Evolutionary conservation across 2,329 filamentous ascomycete genomes (phyloP), one percentile per base, ranked within the genome.

Genomic region (Pestalotiopsis sp.): DNA sequence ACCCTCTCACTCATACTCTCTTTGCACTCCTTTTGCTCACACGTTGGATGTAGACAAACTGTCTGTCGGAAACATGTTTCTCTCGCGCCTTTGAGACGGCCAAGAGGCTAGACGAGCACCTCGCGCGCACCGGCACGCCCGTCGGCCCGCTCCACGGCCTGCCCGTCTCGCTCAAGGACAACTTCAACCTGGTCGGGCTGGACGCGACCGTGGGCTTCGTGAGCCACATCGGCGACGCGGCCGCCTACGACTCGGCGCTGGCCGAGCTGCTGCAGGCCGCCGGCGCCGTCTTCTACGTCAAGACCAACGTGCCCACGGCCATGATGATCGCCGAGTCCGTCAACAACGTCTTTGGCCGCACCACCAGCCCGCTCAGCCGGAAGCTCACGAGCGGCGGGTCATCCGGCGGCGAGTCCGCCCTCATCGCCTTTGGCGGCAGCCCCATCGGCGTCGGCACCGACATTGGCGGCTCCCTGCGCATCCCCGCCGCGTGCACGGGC

Each of bases 241-340:
- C 84, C 0, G 67, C 74, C 3, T 69, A 76, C 7, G 84, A 87
- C 36, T 75, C 84, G 4, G 75, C 79, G 3, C 77, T 86, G 0
- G 81, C 79, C 1, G 71, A 77, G 9, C 70, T 88, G 1, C 79
- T 89, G 0, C 76, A 81, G 57, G 78, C 75, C 0, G 81, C 83
- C 2, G 87, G 87, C 4, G 87, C 86, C 12, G 81, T 89, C 36
- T 82, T 87, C 71, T 88, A 87, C 73, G 85, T 86, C 71, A 88
- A 89, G 79, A 89, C 87, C 0, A 88, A 85, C 71, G 83, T 88
- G 4, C 86, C 87, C 0, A 90, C 88, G 1, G 88, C 89, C 13
- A 90, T 91, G 84, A 91, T 92, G 90, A 90, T 91, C 65, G 86
- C 89, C 13, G 90, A 92, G 75, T 87, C 84, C 1, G 87, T 90